Percentiles rank a stretch among this genome's conserved stretches.
phyloP scores from a whole-genome alignment of 2,329 filamentous ascomycete genomes.

The Claviceps purpurea region DNA sequence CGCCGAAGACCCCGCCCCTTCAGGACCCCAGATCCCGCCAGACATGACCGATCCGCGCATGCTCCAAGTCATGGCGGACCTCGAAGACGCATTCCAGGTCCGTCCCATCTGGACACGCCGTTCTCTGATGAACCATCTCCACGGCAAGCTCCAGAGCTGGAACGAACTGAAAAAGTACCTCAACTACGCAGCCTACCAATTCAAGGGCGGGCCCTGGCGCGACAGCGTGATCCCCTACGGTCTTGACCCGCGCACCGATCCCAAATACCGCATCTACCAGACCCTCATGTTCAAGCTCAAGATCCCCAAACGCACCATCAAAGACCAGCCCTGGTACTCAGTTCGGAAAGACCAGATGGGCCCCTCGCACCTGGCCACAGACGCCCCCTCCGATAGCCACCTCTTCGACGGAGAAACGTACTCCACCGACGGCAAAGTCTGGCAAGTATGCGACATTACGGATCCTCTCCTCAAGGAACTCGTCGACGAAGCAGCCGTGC shows the following conservation, averaged over 20 bases:
- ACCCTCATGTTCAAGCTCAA: constrained; percentile 74
- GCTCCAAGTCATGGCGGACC: constrained; percentile 47
- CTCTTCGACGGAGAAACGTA: constrained; percentile 71
- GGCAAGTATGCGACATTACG: constrained; percentile 86
- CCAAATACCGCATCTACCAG: constrained; percentile 71
- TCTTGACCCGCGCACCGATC: constrained; percentile 67
- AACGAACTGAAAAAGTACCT: constrained; percentile 59
- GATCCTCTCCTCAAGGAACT: constrained; percentile 61
- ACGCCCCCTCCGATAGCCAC: constrained; percentile 42
- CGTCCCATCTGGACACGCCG: constrained; percentile 81
- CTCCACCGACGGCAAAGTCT: constrained; percentile 72
- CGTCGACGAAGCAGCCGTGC: constrained; percentile 48
- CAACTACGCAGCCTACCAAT: constrained; percentile 81
- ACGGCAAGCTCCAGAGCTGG: constrained; percentile 34
- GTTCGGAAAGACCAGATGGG: constrained; percentile 27
- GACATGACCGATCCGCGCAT: constrained; percentile 47
- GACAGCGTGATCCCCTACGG: constrained; percentile 79
- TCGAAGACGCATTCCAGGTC: constrained; percentile 53
- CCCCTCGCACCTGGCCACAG: constrained; percentile 24
- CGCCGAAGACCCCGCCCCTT: constrained; percentile 46
- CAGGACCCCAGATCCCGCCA: constrained; percentile 47
- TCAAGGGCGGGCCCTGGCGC: constrained; percentile 83
- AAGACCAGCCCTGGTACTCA: constrained; percentile 35
- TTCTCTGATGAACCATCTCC: constrained; percentile 62
- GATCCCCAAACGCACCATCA: constrained; percentile 32